Percentiles rank a stretch among this genome's conserved stretches.
These are phyloP conservation scores for Debaryomycetaceae sp. DNA, from an alignment of 1,139 yeast species.

Conservation along the genomic window DNA sequence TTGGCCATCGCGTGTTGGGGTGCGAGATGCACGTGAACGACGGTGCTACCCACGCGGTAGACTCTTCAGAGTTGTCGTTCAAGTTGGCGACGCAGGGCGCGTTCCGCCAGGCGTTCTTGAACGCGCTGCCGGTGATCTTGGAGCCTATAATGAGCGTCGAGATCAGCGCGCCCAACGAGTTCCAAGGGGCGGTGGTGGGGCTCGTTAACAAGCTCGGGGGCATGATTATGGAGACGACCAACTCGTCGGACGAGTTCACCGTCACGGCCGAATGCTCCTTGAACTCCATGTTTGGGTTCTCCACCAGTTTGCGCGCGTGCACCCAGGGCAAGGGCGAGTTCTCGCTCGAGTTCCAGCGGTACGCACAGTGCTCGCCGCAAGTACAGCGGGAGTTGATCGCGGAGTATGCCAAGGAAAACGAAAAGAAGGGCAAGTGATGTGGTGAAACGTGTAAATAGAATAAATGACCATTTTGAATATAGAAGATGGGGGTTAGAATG, in stretches of 20 bases:
- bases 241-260: slow-evolving; percentile 90
- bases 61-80: slow-evolving; percentile 92
- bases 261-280: slow-evolving; percentile 90
- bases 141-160: slow-evolving; percentile 96
- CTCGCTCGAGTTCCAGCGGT: slow-evolving; percentile 85
- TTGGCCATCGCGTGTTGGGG: slow-evolving; percentile 90
- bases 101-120: slow-evolving; percentile 79
- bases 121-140: slow-evolving; percentile 75
- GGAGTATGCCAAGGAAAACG: slow-evolving; percentile 57
- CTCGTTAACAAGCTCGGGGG: slow-evolving; percentile 88
- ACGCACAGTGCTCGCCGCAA: slow-evolving; percentile 85
- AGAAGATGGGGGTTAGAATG: no score
- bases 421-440: no score
- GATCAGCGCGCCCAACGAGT: slow-evolving; percentile 90
- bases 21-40: slow-evolving; percentile 89
- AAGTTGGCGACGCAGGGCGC: slow-evolving; percentile 89
- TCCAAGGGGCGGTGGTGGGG: slow-evolving; percentile 90
- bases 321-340: slow-evolving; percentile 99
- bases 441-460: no score
- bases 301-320: slow-evolving; percentile 88
- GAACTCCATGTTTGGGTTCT: slow-evolving; percentile 93
- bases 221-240: slow-evolving; percentile 85
- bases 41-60: slow-evolving; percentile 97
- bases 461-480: no score
- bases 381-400: slow-evolving; percentile 85